Percentiles rank a stretch among this genome's conserved stretches.
phyloP scores from a whole-genome alignment of 208 protist genomes.

The Trypanosoma lewisi region DNA sequence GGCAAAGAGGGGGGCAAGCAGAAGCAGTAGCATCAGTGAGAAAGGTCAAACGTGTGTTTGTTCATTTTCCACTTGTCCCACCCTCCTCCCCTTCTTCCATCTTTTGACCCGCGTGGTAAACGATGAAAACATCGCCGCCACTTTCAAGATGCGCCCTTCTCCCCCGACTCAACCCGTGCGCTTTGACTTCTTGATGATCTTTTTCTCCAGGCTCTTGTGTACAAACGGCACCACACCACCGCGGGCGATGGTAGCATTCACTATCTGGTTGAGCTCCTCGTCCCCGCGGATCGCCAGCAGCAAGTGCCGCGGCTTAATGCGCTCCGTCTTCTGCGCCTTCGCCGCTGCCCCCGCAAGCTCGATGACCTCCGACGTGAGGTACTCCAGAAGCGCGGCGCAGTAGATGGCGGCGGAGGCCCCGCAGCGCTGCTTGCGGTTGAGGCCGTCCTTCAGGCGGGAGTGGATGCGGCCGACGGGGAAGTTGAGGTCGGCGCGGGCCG shows the following conservation, averaged over 20 bases:
- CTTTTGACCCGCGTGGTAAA: not conserved
- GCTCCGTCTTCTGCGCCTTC: constrained; percentile 96
- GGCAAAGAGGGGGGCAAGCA: not conserved
- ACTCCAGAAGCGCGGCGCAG: constrained; percentile 98
- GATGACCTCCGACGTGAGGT: constrained; percentile 98
- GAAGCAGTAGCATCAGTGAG: too few species aligned
- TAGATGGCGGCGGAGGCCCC: constrained; percentile 98
- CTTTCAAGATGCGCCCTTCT: too few species aligned
- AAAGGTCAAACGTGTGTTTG: too few species aligned
- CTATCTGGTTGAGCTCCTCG: constrained; percentile 98
- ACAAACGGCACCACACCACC: constrained; percentile 89
- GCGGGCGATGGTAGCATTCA: constrained; percentile 93
- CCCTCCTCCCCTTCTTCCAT: not conserved
- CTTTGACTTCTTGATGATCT: constrained; percentile 91
- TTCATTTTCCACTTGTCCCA: too few species aligned
- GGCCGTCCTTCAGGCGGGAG: constrained; percentile 95
- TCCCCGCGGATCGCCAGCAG: constrained; percentile 98
- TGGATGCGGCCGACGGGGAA: constrained; percentile 99
- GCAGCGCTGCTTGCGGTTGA: constrained; percentile 94
- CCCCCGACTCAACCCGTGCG: constrained; percentile 40
- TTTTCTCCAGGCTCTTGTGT: constrained; percentile 90
- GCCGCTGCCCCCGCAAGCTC: constrained; percentile 98
- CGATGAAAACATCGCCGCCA: too few species aligned
- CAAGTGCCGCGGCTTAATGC: constrained; percentile 98
- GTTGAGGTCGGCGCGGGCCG: constrained; percentile 88